phyloP scores from a whole-genome alignment of 108 stramenopile species.

The Seminavis robusta region DNA sequence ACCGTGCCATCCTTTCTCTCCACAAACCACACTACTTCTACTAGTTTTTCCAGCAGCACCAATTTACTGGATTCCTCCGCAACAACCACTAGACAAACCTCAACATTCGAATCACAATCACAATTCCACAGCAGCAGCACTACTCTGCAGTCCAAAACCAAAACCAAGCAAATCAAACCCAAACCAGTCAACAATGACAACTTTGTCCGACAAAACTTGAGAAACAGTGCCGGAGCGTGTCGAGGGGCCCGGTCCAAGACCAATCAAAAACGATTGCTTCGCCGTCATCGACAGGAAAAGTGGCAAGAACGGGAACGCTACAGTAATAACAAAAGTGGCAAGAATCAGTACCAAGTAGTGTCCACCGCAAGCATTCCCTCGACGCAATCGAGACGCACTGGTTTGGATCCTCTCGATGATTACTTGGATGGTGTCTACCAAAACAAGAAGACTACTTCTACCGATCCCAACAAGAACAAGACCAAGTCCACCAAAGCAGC shows the following conservation, averaged over 20 bases:
- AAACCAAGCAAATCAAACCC: no score
- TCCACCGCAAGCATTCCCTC: not conserved
- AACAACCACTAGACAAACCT: no score
- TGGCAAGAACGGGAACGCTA: constrained; percentile 2
- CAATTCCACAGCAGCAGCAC: no score
- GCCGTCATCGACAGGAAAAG: not conserved
- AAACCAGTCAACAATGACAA: no score
- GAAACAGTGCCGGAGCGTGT: constrained; percentile 74
- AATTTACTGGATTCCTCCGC: no score
- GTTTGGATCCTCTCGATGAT: constrained; percentile 85
- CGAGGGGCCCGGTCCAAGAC: constrained; percentile 69
- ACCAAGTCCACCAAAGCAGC: not conserved
- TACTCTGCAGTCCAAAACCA: no score
- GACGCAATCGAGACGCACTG: constrained; percentile 28
- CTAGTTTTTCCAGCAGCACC: no score
- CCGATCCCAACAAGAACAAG: constrained; percentile 6
- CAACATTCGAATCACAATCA: no score
- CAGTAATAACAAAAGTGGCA: constrained; percentile 5
- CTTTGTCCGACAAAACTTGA: constrained; percentile 78
- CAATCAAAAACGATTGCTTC: constrained; percentile 13
- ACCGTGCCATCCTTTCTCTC: no score
- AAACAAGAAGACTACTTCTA: constrained; percentile 2
- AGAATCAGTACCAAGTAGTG: constrained; percentile 11
- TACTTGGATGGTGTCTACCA: constrained; percentile 70
- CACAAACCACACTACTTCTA: no score